Conservation (phyloP, 352 stramenopile species). For the Pythium rhizo-oryzae region DNA sequence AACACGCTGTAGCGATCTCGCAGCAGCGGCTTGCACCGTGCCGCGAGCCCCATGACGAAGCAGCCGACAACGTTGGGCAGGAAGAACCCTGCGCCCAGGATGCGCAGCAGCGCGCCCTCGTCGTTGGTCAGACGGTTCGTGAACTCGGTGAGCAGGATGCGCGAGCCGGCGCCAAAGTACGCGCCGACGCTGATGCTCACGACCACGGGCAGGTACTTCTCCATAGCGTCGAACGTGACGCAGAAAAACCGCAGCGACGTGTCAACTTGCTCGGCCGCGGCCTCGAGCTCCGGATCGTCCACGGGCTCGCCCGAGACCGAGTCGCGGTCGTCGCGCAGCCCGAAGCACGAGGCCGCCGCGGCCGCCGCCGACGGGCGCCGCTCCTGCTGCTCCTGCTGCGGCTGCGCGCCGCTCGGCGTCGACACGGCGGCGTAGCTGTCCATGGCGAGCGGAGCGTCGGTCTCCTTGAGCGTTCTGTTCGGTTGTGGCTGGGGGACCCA, state of each 20-base stretch:
- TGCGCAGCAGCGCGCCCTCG: constrained; percentile 9
- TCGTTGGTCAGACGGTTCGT: constrained; percentile 7
- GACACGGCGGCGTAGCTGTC: constrained; percentile 1
- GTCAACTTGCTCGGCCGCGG: constrained; percentile 16
- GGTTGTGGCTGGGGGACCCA: no score
- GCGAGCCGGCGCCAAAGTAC: constrained; percentile 28
- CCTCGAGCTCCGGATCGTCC: constrained; percentile 24
- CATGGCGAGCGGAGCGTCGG: not conserved
- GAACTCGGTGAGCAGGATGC: constrained; percentile 30
- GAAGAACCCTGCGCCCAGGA: constrained; percentile 31
- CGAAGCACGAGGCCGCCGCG: constrained; percentile 9
- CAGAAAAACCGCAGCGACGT: constrained; percentile 21
- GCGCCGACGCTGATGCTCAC: constrained; percentile 28
- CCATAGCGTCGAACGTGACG: constrained; percentile 18
- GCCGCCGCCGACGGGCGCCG: constrained; percentile 10
- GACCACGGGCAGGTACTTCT: constrained; percentile 23
- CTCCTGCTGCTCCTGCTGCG: not conserved
- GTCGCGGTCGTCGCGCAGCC: constrained; percentile 12
- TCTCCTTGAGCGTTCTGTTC: no score
- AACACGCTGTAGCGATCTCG: constrained; percentile 24
- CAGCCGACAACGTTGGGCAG: constrained; percentile 35
- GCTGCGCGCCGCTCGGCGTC: not conserved
- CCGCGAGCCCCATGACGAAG: constrained; percentile 35
- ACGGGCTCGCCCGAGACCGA: constrained; percentile 22
- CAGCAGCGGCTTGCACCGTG: constrained; percentile 29